Conservation (phyloP, 1,139 yeast genomes). For the Taphrina confusa region DNA sequence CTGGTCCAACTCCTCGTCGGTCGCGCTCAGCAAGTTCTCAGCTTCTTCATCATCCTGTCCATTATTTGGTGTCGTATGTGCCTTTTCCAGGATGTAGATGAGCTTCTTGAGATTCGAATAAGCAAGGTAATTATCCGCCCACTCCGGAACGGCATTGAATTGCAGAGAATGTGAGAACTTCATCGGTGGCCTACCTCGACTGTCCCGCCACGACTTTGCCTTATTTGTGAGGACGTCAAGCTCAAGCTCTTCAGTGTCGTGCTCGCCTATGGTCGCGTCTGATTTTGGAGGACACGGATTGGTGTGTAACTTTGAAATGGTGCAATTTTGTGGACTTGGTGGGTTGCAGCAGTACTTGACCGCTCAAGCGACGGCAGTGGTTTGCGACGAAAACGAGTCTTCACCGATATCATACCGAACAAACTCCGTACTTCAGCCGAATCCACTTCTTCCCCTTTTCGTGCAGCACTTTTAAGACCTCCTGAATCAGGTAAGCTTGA, state of each 20-base stretch:
- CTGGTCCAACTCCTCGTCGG: constrained; percentile 53
- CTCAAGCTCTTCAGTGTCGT: background rate
- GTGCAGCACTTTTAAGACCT: no score
- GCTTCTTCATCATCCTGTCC: constrained; percentile 46
- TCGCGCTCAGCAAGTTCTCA: constrained; percentile 45
- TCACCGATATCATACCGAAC: no score
- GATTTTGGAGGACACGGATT: no score
- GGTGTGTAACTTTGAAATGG: no score
- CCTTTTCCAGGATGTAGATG: constrained; percentile 55
- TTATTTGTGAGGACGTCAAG: background rate
- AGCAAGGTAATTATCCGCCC: constrained; percentile 66
- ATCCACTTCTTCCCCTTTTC: no score
- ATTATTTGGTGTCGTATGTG: constrained; percentile 41
- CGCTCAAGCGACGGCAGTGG: no score
- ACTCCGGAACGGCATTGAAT: constrained; percentile 79
- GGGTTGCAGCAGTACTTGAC: no score
- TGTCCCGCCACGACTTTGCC: background rate
- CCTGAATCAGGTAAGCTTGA: no score
- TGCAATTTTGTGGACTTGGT: no score
- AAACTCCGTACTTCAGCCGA: no score
- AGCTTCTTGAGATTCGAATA: constrained; percentile 53
- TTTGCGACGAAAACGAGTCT: no score
- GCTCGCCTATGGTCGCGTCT: constrained; percentile 6
- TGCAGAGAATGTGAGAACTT: constrained; percentile 73
- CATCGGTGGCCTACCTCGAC: constrained; percentile 49